Conservation (phyloP, 148 eudicot species). For the Polygonum maritimum region DNA sequence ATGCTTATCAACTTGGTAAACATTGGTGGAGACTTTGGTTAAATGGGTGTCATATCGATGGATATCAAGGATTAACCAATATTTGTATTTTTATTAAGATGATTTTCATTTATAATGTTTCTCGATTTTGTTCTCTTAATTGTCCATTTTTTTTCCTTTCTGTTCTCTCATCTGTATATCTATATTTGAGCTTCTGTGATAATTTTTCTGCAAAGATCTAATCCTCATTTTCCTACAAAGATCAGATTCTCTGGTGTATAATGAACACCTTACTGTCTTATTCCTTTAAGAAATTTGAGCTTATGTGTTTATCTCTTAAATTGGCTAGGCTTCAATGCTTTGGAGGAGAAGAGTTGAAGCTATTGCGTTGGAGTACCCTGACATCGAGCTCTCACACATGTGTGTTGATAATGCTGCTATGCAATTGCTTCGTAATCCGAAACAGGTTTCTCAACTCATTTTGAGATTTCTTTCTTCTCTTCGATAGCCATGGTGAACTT, state of each 20-base stretch:
- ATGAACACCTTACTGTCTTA: not conserved
- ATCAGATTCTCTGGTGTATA: not conserved
- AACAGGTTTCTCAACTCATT: constrained; percentile 43
- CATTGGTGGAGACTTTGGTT: not conserved
- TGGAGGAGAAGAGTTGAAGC: constrained; percentile 80
- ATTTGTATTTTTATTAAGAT: not conserved
- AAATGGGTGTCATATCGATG: not conserved
- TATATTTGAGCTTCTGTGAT: not conserved
- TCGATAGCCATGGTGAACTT: not conserved
- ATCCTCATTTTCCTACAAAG: no score
- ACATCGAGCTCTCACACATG: constrained; percentile 97
- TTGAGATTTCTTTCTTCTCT: not conserved
- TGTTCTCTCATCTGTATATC: not conserved
- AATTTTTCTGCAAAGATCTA: not conserved
- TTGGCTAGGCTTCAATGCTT: constrained; percentile 52
- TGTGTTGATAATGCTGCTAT: constrained; percentile 97
- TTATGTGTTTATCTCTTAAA: not conserved
- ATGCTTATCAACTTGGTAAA: not conserved
- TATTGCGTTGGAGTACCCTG: constrained; percentile 78
- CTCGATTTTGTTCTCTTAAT: not conserved
- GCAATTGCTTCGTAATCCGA: constrained; percentile 96
- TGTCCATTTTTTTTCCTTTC: not conserved
- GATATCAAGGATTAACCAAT: not conserved
- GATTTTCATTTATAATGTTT: not conserved
- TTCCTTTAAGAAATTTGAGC: not conserved